Evolutionary conservation across 2,329 filamentous ascomycete genomes (phyloP).

Genomic region (Lachnellula willkommii): DNA sequence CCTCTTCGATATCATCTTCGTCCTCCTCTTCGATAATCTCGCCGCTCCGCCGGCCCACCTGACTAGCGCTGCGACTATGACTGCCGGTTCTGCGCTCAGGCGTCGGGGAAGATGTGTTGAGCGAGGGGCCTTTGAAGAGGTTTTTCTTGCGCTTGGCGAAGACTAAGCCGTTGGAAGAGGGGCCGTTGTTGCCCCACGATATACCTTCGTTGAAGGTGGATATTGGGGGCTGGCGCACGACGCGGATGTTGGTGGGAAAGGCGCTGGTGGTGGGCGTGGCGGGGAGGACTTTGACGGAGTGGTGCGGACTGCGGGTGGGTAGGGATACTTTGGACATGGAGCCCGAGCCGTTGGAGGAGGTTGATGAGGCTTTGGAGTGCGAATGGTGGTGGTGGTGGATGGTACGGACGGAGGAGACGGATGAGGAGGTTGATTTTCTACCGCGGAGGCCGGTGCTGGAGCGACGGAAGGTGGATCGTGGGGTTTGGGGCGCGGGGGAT

Average conservation of each 20-base stretch:
- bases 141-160: conserved; percentile 79
- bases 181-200: conserved; percentile 43
- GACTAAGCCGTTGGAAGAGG: conserved; percentile 57
- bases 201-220: conserved; percentile 54
- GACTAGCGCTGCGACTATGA: conserved; percentile 55
- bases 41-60: conserved; percentile 61
- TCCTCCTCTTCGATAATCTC: conserved; percentile 68
- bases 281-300: conserved; percentile 91
- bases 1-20: conserved; percentile 45
- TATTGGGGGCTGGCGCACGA: conserved; percentile 61
- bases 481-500: conserved; percentile 82
- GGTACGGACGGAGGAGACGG: conserved; percentile 85
- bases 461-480: conserved; percentile 77
- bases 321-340: conserved; percentile 64
- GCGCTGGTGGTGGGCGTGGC: conserved; percentile 70
- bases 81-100: conserved; percentile 28
- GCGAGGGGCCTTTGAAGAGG: conserved; percentile 74
- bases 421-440: conserved; percentile 92
- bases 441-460: conserved; percentile 79
- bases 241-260: conserved; percentile 81
- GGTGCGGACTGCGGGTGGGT: conserved; percentile 70
- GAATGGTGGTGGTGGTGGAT: conserved; percentile 82
- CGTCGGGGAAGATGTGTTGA: conserved; percentile 38
- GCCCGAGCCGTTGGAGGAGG: conserved; percentile 73
- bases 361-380: conserved; percentile 91